Base-by-base conservation (phyloP, 805 yeast genomes). In the Candida nitratophila region DNA sequence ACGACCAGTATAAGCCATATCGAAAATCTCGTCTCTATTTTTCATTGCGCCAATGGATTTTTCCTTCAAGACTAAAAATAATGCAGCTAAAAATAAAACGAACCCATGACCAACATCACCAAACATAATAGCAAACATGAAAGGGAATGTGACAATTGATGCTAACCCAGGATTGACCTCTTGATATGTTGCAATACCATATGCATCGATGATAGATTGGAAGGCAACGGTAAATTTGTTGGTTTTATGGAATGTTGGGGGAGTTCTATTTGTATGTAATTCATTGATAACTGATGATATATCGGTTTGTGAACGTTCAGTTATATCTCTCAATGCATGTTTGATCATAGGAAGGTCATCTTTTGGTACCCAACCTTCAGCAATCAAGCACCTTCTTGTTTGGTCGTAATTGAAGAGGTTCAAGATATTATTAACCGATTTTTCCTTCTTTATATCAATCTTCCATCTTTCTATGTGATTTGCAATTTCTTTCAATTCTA, bases 341-440 rank as follows among this genome's bases (percentile, higher is more conserved):
- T 81, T 83, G 45, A 91, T 79, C n/a, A 66, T 53, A 6, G 73
- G 71, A 33, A 90, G 66, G 48, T 89, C 96, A 49, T 77, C 79
- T 19, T 81, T 73, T 34, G 99, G 98, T 19, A 87, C 70, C 99
- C 99, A 93, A 29, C 98, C 99, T 69, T 95, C 98, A 19, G 95
- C 96, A 40, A 91, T 77, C 48, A 93, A 70, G 32, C 96, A 86
- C 61, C 85, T 79, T 66, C 96, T 80, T n/a, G 83, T 69, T 50
- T 78, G 86, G 57, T 86, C 95, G 62, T 82, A 84, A 57, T 86
- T 87, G 62, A 88, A 80, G 55, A 76, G 71, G 64, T 88, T 88
- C 70, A 93, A 71, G 0, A 88, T 76, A 30, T 82, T 73, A 63
- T 83, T 89, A 15, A 90, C 81, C 14, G 88, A 83, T 60, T 86